Evolutionary conservation across 2,329 filamentous ascomycete genomes (phyloP).

Genomic region (Fusarium haematococcum): DNA sequence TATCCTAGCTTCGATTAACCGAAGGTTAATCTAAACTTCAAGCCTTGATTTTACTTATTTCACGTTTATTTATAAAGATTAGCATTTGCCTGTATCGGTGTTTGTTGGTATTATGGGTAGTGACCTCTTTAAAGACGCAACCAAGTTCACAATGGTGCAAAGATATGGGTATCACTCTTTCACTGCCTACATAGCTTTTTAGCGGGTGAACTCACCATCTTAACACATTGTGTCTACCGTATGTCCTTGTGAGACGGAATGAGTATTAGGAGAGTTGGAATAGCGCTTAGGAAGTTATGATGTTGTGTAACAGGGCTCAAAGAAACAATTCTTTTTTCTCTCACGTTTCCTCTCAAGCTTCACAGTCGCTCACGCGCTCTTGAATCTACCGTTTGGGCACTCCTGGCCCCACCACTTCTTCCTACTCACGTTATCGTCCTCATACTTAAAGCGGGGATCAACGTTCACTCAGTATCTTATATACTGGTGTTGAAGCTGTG

Average conservation of each 20-base stretch:
- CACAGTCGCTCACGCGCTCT: neutral
- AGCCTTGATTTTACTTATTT: neutral
- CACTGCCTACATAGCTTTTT: neutral
- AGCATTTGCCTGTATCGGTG: neutral
- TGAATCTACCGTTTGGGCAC: fast-evolving
- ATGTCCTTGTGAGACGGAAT: neutral
- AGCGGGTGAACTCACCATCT: neutral
- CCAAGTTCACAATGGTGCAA: neutral
- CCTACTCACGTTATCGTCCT: neutral
- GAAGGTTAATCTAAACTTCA: neutral
- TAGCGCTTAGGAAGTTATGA: neutral
- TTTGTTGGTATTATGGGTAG: neutral
- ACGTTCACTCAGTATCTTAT: neutral
- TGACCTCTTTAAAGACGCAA: neutral
- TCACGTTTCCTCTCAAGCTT: neutral
- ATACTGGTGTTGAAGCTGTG: too few species aligned
- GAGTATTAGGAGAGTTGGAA: neutral
- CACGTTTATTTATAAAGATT: neutral
- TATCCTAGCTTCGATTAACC: neutral
- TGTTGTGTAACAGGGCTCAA: neutral
- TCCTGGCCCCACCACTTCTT: fast-evolving
- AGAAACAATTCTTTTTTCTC: neutral
- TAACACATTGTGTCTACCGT: neutral
- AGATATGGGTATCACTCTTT: neutral
- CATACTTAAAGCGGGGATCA: neutral